Base-by-base conservation (phyloP, 1,284 basidiomycete genomes). In the Puccinia coronata region DNA sequence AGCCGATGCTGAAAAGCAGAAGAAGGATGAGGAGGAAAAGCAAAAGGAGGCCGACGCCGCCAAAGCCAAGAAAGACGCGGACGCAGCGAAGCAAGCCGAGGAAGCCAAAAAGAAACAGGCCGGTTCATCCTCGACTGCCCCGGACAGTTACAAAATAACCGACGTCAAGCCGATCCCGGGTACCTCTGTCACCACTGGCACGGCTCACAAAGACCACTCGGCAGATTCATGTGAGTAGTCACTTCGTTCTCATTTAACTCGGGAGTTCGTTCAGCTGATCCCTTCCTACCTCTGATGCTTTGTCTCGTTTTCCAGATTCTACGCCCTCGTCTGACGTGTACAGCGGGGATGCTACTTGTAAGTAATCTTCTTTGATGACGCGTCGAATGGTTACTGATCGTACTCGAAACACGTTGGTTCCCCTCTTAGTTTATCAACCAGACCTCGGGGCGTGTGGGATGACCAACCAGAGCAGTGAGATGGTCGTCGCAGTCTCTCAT, bases 391-490 rank as follows among this genome's bases (percentile, higher is more conserved):
- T 11, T 9, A 14, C 41, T 51, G 61, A 28, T 51, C 12, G n/a
- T 41, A n/a, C 14, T 20, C 43, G 57, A 31, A 25, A 51, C 11
- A 1, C 39, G 9, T 36, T 41, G 2, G 51, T 23, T 20, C 18
- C 16, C 51, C 28, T 51, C 31, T 61, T 51, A 80, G 79, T 36
- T 85, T 92, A 90, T 83, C 83, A 82, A 0, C 86, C 90, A 75
- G 92, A 91, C 81, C 88, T 92, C 51, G 91, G 91, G 75, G 89
- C 92, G 11, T 93, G 92, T 84, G 92, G 92, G 63, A 88, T 89
- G 83, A 88, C 87, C 75, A 92, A 91, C 87, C 86, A 41, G 0
- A 88, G 90, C 84, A 80, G 47, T 1, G 87, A 92, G 31, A 83
- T 85, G 84, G 92, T 93, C 77, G 90, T 86, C 69, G 92, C 92